Percentiles rank a stretch among this genome's conserved stretches.
Conservation (phyloP, 2,329 filamentous ascomycete species). For the Aspergillus texensis region DNA sequence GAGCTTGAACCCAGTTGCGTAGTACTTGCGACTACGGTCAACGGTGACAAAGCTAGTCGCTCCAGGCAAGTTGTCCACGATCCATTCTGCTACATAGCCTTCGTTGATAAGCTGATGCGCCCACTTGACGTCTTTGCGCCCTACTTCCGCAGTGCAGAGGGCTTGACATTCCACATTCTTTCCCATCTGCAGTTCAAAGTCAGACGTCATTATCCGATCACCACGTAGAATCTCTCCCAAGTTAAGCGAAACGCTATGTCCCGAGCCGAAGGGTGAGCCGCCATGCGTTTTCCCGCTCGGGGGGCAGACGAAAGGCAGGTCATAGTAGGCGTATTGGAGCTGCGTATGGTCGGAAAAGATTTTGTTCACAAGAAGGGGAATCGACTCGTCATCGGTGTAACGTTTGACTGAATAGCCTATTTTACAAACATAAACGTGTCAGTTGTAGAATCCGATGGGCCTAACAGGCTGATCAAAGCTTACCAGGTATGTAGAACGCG, state of each 20-base stretch:
- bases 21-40: constrained; percentile 83
- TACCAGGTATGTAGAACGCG: constrained; percentile 87
- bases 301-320: constrained; percentile 84
- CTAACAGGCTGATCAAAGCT: constrained; percentile 21
- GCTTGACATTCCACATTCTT: constrained; percentile 72
- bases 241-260: constrained; percentile 78
- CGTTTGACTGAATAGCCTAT: constrained; percentile 80
- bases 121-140: constrained; percentile 65
- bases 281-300: constrained; percentile 68
- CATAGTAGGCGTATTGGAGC: constrained; percentile 88
- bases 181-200: constrained; percentile 78
- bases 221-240: constrained; percentile 85
- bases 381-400: constrained; percentile 73
- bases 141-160: constrained; percentile 71
- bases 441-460: constrained; percentile 8
- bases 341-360: constrained; percentile 87
- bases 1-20: constrained; percentile 86
- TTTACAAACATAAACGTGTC: constrained; percentile 8
- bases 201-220: constrained; percentile 81
- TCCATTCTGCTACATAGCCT: constrained; percentile 89
- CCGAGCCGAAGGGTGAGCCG: constrained; percentile 70
- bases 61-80: constrained; percentile 86
- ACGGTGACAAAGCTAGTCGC: constrained; percentile 87
- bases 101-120: constrained; percentile 73
- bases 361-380: constrained; percentile 89